These are phyloP conservation scores for Phylloboletellus chloephorus DNA, from an alignment of 1,284 basidiomycete species.

Conservation along the genomic window DNA sequence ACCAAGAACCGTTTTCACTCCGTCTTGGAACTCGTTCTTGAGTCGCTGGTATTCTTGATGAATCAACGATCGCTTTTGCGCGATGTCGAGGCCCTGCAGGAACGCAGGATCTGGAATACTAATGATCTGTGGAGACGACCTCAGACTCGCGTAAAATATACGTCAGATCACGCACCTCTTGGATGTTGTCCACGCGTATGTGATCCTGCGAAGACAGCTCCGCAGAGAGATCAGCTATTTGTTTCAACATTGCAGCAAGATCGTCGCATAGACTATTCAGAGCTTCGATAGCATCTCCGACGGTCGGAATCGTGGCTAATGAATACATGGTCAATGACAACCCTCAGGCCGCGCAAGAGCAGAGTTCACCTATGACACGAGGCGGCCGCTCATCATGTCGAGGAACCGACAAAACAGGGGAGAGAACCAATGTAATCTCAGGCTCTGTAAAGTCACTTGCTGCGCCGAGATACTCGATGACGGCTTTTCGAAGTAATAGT, in stretches of 20 bases:
- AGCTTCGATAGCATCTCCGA: slow-evolving; percentile 71
- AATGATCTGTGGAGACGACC: slow-evolving; percentile 42
- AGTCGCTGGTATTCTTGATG: slow-evolving; percentile 55
- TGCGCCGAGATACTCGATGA: slow-evolving; percentile 61
- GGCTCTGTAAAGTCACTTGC: slow-evolving; percentile 71
- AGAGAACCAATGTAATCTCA: slow-evolving; percentile 61
- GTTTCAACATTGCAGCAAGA: slow-evolving; percentile 57
- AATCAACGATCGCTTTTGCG: slow-evolving; percentile 61
- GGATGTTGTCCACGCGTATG: slow-evolving; percentile 65
- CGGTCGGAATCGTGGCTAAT: slow-evolving; percentile 65
- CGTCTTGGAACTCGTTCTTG: slow-evolving; percentile 38
- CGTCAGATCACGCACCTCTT: slow-evolving; percentile 46
- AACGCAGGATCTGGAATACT: slow-evolving; percentile 49
- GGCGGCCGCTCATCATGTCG: slow-evolving; percentile 43
- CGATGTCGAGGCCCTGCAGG: slow-evolving; percentile 59
- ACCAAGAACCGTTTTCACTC: slow-evolving; percentile 54
- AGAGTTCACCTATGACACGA: slow-evolving; percentile 35
- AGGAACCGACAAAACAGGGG: slow-evolving; percentile 49
- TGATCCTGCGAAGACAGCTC: slow-evolving; percentile 70
- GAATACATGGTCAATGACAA: neutral
- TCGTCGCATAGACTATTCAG: slow-evolving; percentile 58
- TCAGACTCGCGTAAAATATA: neutral
- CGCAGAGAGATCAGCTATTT: slow-evolving; percentile 61
- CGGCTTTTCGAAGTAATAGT: slow-evolving; percentile 51
- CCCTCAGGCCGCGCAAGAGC: neutral